phyloP scores from a whole-genome alignment of 129 eudicot species.

The Pulicaria dysenterica region DNA sequence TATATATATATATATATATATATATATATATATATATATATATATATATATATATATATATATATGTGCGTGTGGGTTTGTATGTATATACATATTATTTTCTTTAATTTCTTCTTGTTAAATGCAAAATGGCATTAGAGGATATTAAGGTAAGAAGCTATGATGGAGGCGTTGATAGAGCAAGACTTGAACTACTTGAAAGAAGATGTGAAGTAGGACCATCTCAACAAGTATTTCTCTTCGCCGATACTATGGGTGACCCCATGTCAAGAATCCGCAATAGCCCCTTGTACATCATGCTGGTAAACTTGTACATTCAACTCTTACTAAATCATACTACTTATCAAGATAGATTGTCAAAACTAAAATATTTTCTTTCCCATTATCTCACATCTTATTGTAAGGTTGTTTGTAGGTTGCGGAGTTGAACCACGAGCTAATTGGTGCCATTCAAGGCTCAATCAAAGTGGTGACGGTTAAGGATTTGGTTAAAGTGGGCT shows the following conservation, averaged over 20 bases:
- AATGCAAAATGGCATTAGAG: constrained; percentile 45
- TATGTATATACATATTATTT: constrained; percentile 13
- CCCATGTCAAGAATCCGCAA: constrained; percentile 68
- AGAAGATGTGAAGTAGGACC: constrained; percentile 74
- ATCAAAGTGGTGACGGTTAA: constrained; percentile 54
- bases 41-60: background rate
- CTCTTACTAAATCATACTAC: background rate
- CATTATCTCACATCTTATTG: background rate
- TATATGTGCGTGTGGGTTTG: background rate
- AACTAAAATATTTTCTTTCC: background rate
- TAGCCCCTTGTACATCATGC: constrained; percentile 65
- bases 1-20: background rate
- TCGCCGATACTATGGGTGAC: constrained; percentile 69
- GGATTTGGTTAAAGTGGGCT: constrained; percentile 53
- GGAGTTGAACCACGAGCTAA: constrained; percentile 57
- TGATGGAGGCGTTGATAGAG: constrained; percentile 47
- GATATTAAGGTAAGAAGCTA: constrained; percentile 52
- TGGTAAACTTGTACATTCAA: constrained; percentile 42
- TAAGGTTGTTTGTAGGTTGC: constrained; percentile 41
- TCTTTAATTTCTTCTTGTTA: background rate
- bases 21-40: background rate
- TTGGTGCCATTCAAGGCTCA: constrained; percentile 62
- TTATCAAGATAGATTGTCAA: no score
- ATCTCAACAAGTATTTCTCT: constrained; percentile 49
- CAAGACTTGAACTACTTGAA: constrained; percentile 57